A percentile compares a stretch with the other conserved stretches of the same genome.
Conservation (phyloP, 2,329 filamentous ascomycete species). For the Venturia effusa region DNA sequence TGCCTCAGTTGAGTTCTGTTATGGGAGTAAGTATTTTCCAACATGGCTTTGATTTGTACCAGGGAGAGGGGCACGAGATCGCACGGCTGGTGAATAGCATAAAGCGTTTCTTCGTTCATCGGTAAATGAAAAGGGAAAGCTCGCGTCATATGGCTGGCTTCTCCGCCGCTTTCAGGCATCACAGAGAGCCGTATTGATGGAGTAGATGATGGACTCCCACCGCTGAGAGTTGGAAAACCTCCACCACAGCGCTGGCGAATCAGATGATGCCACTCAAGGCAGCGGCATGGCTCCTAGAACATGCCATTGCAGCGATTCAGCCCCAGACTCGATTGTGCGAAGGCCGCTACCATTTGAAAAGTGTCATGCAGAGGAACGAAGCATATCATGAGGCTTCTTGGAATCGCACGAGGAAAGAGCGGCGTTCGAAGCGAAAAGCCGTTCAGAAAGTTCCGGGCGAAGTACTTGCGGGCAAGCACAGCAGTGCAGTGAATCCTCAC, state of each 20-base stretch:
- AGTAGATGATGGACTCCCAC: no score
- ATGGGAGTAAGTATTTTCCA: no score
- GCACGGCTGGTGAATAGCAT: no score
- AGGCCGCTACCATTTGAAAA: not conserved
- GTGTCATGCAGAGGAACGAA: not conserved
- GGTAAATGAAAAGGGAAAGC: no score
- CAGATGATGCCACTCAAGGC: not conserved
- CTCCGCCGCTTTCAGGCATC: not conserved
- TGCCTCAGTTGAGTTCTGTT: no score
- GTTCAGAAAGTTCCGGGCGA: not conserved
- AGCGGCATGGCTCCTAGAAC: not conserved
- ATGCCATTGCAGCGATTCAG: not conserved
- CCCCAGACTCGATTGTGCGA: not conserved
- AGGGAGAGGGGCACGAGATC: no score
- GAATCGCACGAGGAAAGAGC: not conserved
- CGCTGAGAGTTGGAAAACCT: no score
- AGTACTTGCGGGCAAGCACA: not conserved
- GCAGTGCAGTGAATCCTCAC: not conserved
- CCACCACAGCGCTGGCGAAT: not conserved
- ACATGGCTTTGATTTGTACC: no score
- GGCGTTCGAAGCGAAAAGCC: not conserved
- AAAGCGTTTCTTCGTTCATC: no score
- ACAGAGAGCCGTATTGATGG: not conserved
- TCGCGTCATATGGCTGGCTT: no score
- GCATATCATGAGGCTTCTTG: not conserved